These are phyloP conservation scores for Periconia sp. DNA, from an alignment of 2,329 filamentous ascomycete genomes.

Conservation along the genomic window DNA sequence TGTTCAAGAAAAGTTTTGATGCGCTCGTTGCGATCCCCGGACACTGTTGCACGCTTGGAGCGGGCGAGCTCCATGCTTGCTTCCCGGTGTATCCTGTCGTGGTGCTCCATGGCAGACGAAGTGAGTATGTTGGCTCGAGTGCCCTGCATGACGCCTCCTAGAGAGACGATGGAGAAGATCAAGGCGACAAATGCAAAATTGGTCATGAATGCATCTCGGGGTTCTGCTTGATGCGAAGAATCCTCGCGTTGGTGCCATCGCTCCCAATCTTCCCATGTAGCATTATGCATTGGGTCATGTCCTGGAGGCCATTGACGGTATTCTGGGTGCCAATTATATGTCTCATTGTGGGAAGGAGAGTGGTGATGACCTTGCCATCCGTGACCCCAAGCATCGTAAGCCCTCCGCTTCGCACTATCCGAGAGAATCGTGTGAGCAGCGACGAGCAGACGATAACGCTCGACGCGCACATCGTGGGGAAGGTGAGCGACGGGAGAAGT, in stretches of 20 bases:
- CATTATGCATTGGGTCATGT: slow-evolving; percentile 65
- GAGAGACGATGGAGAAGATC: slow-evolving; percentile 67
- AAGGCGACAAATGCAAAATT: slow-evolving; percentile 77
- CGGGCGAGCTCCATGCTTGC: slow-evolving; percentile 65
- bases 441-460: slow-evolving; percentile 87
- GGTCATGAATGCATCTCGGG: slow-evolving; percentile 65
- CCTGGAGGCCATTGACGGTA: slow-evolving; percentile 37
- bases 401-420: slow-evolving; percentile 72
- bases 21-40: slow-evolving; percentile 54
- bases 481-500: slow-evolving; percentile 45
- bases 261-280: slow-evolving; percentile 99
- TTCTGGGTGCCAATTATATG: slow-evolving; percentile 29
- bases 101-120: slow-evolving; percentile 64
- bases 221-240: slow-evolving; percentile 39
- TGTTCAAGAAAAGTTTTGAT: slow-evolving; percentile 75
- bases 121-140: slow-evolving; percentile 67
- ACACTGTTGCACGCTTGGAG: slow-evolving; percentile 56
- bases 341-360: slow-evolving; percentile 18
- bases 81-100: slow-evolving; percentile 66
- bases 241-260: slow-evolving; percentile 45
- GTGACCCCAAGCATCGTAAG: slow-evolving; percentile 79
- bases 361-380: slow-evolving; percentile 66
- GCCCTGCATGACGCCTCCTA: slow-evolving; percentile 73
- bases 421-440: slow-evolving; percentile 87
- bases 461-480: slow-evolving; percentile 67